phyloP scores from a whole-genome alignment of 441 rosid genomes.

The Melianthus villosus region DNA sequence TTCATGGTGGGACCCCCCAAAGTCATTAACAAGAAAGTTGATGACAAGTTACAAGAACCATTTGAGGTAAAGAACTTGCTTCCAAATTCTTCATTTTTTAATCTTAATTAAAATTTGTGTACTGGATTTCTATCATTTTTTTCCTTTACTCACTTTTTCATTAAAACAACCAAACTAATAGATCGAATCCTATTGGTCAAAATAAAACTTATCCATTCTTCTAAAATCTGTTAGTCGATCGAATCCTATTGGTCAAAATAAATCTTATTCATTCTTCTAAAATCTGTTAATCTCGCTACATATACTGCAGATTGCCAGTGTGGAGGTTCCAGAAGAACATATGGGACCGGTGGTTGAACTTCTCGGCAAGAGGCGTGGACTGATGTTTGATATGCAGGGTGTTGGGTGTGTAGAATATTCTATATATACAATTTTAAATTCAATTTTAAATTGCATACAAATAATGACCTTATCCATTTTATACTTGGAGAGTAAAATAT shows the following conservation, averaged over 20 bases:
- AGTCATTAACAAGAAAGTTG: conserved; percentile 68
- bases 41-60: conserved; percentile 73
- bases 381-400: conserved; percentile 90
- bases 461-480: no score
- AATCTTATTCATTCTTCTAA: neutral
- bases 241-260: neutral
- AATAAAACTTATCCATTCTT: no score
- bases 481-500: no score
- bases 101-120: no score
- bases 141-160: neutral
- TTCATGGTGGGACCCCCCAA: conserved; percentile 98
- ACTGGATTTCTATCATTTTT: neutral
- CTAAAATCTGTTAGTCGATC: no score
- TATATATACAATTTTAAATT: conserved; percentile 7
- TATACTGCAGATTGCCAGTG: conserved; percentile 57
- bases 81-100: no score
- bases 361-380: conserved; percentile 91
- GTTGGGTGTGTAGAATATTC: conserved; percentile 39
- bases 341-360: conserved; percentile 99
- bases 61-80: conserved; percentile 76
- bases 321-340: conserved; percentile 87
- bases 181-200: neutral
- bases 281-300: conserved; percentile 1
- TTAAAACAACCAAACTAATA: conserved; percentile 3
- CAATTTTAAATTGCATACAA: no score